A percentile compares a stretch with the other conserved stretches of the same genome.
Evolutionary conservation across 1,284 basidiomycete genomes (phyloP).

Genomic region (Ustilago curta): DNA sequence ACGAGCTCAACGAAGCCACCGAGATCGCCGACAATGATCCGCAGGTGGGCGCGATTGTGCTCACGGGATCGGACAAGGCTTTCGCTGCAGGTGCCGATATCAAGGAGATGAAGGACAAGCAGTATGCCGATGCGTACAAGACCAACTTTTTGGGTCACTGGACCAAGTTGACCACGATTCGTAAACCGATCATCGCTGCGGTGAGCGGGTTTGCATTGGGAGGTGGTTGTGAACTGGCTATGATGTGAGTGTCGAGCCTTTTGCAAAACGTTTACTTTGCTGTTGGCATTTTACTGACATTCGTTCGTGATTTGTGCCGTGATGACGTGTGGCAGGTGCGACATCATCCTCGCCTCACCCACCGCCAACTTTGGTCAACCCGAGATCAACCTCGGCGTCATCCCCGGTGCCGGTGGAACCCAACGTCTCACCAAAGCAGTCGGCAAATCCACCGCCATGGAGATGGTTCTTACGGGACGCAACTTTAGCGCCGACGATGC

Average conservation of each 20-base stretch:
- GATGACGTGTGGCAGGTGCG: constrained; percentile 72
- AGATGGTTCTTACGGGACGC: constrained; percentile 86
- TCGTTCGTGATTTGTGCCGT: not conserved
- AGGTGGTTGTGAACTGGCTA: constrained; percentile 94
- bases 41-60: constrained; percentile 79
- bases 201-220: constrained; percentile 96
- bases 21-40: constrained; percentile 76
- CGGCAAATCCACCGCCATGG: constrained; percentile 96
- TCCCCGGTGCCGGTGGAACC: constrained; percentile 87
- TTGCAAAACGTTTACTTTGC: too few species aligned
- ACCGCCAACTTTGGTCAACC: constrained; percentile 95
- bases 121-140: constrained; percentile 87
- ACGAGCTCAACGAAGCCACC: constrained; percentile 82
- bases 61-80: constrained; percentile 92
- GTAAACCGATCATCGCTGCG: constrained; percentile 94
- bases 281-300: not conserved
- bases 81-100: constrained; percentile 96
- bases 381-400: constrained; percentile 96
- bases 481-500: constrained; percentile 83
- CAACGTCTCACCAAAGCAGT: constrained; percentile 86
- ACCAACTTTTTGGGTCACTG: constrained; percentile 90
- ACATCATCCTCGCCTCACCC: constrained; percentile 94
- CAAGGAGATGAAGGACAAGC: constrained; percentile 92
- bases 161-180: constrained; percentile 80
- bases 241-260: constrained; percentile 76